Evolutionary conservation across 139 green algal species (phyloP).

Genomic region (Diplosphaera chodatii): DNA sequence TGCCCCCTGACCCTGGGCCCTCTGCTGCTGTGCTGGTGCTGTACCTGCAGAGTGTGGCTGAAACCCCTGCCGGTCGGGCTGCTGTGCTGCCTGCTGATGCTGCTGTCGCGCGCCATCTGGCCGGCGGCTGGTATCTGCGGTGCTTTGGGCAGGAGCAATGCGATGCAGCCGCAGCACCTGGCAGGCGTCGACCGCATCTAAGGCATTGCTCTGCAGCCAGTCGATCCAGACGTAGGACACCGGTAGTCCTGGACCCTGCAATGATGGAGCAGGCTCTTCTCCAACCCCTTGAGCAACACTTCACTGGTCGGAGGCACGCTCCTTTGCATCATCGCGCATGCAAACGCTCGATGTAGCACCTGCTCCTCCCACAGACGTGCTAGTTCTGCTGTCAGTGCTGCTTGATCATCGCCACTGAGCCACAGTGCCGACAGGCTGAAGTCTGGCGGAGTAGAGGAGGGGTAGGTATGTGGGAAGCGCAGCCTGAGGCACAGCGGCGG

Average conservation of each 20-base stretch:
- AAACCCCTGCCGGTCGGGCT: background rate
- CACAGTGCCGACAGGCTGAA: constrained; percentile 29
- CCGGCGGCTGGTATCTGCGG: no score
- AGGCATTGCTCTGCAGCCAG: constrained; percentile 33
- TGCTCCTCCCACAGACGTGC: constrained; percentile 23
- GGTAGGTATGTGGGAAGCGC: constrained; percentile 29
- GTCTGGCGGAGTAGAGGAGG: constrained; percentile 13
- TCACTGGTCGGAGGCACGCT: no score
- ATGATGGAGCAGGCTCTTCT: background rate
- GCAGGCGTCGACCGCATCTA: constrained; percentile 24
- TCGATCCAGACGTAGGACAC: constrained; percentile 47
- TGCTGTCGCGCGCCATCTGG: background rate
- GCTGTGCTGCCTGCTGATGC: background rate
- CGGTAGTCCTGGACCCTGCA: constrained; percentile 27
- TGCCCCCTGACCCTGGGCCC: no score
- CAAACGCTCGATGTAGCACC: background rate
- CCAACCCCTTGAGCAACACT: no score
- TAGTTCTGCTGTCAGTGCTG: constrained; percentile 12
- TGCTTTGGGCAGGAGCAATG: background rate
- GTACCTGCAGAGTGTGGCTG: background rate
- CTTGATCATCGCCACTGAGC: constrained; percentile 14
- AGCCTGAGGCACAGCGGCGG: constrained; percentile 41
- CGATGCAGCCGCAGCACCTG: constrained; percentile 12
- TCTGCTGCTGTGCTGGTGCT: constrained; percentile 5
- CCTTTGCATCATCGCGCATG: no score